Percentiles rank a stretch among this genome's conserved stretches.
Evolutionary conservation across 1,284 basidiomycete species (phyloP).

Genomic region (Ganoderma lingzhi): DNA sequence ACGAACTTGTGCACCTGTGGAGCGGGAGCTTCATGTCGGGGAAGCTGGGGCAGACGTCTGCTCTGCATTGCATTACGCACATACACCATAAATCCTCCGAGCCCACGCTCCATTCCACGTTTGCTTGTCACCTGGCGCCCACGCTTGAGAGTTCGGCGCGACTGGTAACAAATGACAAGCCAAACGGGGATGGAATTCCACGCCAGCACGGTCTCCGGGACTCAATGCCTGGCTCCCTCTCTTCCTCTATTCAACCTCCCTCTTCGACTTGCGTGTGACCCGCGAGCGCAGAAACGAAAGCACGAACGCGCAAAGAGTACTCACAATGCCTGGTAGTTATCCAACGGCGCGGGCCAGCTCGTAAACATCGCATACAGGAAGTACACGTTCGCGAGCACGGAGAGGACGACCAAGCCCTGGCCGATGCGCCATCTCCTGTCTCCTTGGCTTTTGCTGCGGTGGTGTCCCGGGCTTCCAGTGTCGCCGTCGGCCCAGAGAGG

Average conservation of each 20-base stretch:
- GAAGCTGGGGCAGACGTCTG: background rate
- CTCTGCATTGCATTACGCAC: background rate
- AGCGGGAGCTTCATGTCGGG: background rate
- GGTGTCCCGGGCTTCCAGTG: constrained; percentile 13
- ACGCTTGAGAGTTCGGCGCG: background rate
- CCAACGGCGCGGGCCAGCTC: constrained; percentile 30
- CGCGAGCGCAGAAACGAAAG: background rate
- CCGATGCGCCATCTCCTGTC: constrained; percentile 19
- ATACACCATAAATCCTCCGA: background rate
- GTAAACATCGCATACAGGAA: constrained; percentile 18
- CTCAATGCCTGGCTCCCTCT: background rate
- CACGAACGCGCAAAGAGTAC: constrained; percentile 6
- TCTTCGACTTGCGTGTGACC: background rate
- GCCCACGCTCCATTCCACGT: background rate
- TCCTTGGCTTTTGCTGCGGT: constrained; percentile 16
- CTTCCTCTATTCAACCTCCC: background rate
- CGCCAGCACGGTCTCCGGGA: background rate
- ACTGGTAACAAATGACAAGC: background rate
- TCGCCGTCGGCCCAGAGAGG: constrained; percentile 18
- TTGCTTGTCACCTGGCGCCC: background rate
- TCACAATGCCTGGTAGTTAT: constrained; percentile 37
- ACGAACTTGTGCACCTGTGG: background rate
- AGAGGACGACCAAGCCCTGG: constrained; percentile 21
- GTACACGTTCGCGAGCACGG: constrained; percentile 25
- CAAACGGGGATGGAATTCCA: background rate